A percentile compares a stretch with the other conserved stretches of the same genome.
phyloP scores from a whole-genome alignment of 2,329 filamentous ascomycete genomes.

The Stagonosporopsis rhizophila region DNA sequence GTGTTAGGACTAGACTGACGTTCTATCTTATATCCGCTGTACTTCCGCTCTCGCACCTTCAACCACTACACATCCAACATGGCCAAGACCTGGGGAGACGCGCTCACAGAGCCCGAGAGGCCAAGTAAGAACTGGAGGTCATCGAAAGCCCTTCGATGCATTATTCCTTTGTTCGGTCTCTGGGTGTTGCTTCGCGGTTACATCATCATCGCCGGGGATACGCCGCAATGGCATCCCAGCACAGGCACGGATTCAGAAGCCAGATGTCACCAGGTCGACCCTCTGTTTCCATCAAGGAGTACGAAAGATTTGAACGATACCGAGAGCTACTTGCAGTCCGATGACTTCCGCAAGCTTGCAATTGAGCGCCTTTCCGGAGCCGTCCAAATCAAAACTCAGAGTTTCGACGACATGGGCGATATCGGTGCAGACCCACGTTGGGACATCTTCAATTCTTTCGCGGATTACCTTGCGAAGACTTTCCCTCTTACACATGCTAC shows the following conservation, averaged over 20 bases:
- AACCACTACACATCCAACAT: conserved; percentile 20
- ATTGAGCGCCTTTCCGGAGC: conserved; percentile 53
- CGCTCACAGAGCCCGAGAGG: conserved; percentile 3
- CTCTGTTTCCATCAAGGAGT: conserved; percentile 31
- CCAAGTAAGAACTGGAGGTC: conserved; percentile 7
- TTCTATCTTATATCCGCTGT: conserved; percentile 5
- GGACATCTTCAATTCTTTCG: conserved; percentile 64
- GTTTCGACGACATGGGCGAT: conserved; percentile 61
- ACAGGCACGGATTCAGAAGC: conserved; percentile 6
- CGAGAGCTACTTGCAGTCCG: conserved; percentile 37
- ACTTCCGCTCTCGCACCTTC: conserved; percentile 7
- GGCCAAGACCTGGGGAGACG: conserved; percentile 25
- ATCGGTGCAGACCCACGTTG: conserved; percentile 66
- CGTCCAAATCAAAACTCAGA: conserved; percentile 63
- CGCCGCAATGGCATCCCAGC: conserved; percentile 19
- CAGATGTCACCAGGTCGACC: conserved; percentile 40
- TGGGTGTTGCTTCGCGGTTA: conserved; percentile 24
- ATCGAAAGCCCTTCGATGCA: conserved; percentile 10
- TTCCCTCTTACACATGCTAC: conserved; percentile 50
- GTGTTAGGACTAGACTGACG: neutral
- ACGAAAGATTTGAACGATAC: conserved; percentile 40
- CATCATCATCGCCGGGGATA: conserved; percentile 16
- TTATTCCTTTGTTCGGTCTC: conserved; percentile 15
- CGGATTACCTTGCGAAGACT: conserved; percentile 44
- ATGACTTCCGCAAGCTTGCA: conserved; percentile 39